Evolutionary conservation across 805 yeast genomes (phyloP), one percentile per base, ranked within the genome.

Genomic region (Candida berthetii): DNA sequence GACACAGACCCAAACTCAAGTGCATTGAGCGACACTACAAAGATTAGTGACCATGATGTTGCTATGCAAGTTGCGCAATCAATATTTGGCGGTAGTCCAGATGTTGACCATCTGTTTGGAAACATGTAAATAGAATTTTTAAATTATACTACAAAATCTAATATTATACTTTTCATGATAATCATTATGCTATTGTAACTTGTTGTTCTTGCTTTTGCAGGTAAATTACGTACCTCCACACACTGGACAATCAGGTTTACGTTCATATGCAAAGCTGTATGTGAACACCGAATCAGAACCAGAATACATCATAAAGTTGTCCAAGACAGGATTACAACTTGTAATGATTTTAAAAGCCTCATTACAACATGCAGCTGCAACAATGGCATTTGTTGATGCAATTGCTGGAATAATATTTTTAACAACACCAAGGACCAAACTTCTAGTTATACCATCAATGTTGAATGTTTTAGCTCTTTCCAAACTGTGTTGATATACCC

Each of bases 321-420:
- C 75, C 49, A 85, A 62, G 15, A 65, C 64, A 0, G 89, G 91
- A 46, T 79, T 78, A 42, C 79, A 68, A 41, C 82, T 78, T 2
- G 95, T 79, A 35, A 86, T 72, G 19, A 89, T 68, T 55, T 90
- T 90, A 60, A 87, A 76, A 2, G 84, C 86, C 59, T 89, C 96
- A 48, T 84, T 85, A 55, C 93, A 84, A 58, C 96, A 85, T 6
- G 88, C 72, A 0, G 93, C 95, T 0, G 97, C 96, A 27, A 91
- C 77, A 18, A 91, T 74, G 2, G 98, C 96, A 59, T 93, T 91
- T 0, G 97, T 90, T 2, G 95, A 82, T 1, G 96, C 96, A 41
- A 90, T 85, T 2, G 96, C 90, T 0, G 99, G 99, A 9, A 91
- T 84, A 45, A 91, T 90, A 53, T 83, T 83, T 59, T 91, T 91